These are phyloP conservation scores for Lentinula sp. DNA, from an alignment of 768 basidiomycete species.

Conservation along the genomic window DNA sequence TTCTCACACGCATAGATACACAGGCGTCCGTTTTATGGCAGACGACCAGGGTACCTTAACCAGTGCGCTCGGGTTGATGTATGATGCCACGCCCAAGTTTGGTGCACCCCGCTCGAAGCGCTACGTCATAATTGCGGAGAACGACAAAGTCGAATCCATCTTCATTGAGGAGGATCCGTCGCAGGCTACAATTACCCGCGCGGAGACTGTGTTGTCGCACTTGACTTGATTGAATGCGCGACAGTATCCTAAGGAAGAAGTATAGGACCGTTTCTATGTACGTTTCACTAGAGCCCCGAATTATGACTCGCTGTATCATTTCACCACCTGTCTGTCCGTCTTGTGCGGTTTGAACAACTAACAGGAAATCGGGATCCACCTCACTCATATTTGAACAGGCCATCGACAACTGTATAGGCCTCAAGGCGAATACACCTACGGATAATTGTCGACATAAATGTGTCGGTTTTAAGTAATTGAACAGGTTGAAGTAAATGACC, in stretches of 20 bases:
- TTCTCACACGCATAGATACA: constrained; percentile 4
- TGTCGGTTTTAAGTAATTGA: too few species aligned
- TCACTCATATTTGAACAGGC: too few species aligned
- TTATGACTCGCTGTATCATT: neutral
- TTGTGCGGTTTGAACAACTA: too few species aligned
- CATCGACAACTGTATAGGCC: too few species aligned
- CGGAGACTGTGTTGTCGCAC: constrained; percentile 35
- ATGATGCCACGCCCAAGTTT: constrained; percentile 56
- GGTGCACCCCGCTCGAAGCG: constrained; percentile 65
- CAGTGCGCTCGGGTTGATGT: constrained; percentile 48
- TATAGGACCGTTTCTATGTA: too few species aligned
- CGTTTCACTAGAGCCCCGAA: too few species aligned
- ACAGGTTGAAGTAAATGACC: too few species aligned
- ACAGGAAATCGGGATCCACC: too few species aligned
- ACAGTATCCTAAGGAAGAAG: neutral
- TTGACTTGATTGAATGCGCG: constrained; percentile 9
- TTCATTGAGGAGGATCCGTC: constrained; percentile 35
- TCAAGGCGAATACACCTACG: too few species aligned
- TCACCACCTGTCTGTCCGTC: too few species aligned
- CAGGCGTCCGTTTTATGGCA: constrained; percentile 56
- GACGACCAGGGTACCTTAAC: constrained; percentile 63
- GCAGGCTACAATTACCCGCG: constrained; percentile 35
- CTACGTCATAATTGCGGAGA: constrained; percentile 40
- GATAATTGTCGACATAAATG: too few species aligned
- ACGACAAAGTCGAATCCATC: constrained; percentile 40